Evolutionary conservation across 352 stramenopile species (phyloP), one percentile per base, ranked within the genome.

Genomic region (Globisporangium acanthophoron): DNA sequence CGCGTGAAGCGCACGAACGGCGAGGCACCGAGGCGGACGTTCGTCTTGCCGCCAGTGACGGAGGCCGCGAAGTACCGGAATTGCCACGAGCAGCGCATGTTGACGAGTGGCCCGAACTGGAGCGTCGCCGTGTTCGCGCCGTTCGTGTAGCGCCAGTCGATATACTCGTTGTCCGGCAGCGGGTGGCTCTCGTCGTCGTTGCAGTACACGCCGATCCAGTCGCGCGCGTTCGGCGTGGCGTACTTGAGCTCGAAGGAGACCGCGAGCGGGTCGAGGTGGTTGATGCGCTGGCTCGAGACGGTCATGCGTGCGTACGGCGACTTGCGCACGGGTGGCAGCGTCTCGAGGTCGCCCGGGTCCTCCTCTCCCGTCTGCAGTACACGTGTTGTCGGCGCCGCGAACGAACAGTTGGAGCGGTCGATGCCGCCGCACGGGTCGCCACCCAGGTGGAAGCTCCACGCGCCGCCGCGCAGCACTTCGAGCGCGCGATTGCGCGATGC

Each of bases 51-150:
- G 51, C 69, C 27, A 61, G 59, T 3, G 27, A 60, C 40, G 3
- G 73, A 52, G 37, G 67, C 65, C 15, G 67, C 52, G 15, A 68
- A 58, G 21, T 66, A 71, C 3, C 60, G 65, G 24, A 68, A 69
- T 37, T 71, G 56, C 29, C 52, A 71, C 54, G 56, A 44, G 47
- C 65, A 71, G 13, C 65, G 65, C 65, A 69, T 68, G 56, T 71
- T 71, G 29, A 69, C 41, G 20, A 71, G 41, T 31, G 60, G 65
- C 8, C 65, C 65, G 21, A 66, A 63, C 47, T 50, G 35, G 35
- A 64, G 27, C 29, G 60, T 59, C 5, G 29, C 56, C 6, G 53
- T 18, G 59, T 31, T 40, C 18, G 18, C 35, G 31, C 33, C 43
- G 18, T 27, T 39, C 11, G 59, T 62, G 35, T 39, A 63, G 20